A percentile compares a stretch with the other conserved stretches of the same genome.
phyloP scores from a whole-genome alignment of 768 basidiomycete genomes.

The Leccinum subtestaceum region DNA sequence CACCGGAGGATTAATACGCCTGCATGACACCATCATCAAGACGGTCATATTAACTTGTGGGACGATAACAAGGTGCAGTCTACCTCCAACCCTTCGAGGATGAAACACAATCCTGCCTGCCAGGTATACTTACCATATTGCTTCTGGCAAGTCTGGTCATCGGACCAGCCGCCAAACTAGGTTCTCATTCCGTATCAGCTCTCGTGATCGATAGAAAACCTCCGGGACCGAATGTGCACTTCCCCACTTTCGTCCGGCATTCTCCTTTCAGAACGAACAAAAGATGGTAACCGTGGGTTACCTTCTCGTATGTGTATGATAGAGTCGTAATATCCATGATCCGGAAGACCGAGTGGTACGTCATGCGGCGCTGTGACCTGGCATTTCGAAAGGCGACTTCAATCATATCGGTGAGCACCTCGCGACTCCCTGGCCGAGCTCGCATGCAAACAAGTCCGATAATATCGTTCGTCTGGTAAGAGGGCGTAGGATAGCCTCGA shows the following conservation, averaged over 20 bases:
- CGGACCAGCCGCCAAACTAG: not conserved
- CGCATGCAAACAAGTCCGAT: not conserved
- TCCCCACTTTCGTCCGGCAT: not conserved
- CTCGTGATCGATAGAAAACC: not conserved
- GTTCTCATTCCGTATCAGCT: not conserved
- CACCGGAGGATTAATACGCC: not conserved
- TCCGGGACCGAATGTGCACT: not conserved
- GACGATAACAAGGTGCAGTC: not conserved
- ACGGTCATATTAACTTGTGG: not conserved
- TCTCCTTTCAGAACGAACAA: not conserved
- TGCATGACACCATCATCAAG: not conserved
- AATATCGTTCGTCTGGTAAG: not conserved
- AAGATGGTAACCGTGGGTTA: not conserved
- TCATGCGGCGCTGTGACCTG: no score
- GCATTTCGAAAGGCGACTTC: not conserved
- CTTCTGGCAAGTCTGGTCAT: not conserved
- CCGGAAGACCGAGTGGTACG: not conserved
- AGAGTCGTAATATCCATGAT: not conserved
- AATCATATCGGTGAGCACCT: not conserved
- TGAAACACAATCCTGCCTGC: not conserved
- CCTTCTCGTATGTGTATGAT: not conserved
- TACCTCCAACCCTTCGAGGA: not conserved
- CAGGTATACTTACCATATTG: not conserved
- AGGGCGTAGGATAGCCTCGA: not conserved
- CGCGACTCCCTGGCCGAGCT: not conserved